Evolutionary conservation across 2,329 filamentous ascomycete species (phyloP).

Genomic region (Cryoendolithus antarcticus): DNA sequence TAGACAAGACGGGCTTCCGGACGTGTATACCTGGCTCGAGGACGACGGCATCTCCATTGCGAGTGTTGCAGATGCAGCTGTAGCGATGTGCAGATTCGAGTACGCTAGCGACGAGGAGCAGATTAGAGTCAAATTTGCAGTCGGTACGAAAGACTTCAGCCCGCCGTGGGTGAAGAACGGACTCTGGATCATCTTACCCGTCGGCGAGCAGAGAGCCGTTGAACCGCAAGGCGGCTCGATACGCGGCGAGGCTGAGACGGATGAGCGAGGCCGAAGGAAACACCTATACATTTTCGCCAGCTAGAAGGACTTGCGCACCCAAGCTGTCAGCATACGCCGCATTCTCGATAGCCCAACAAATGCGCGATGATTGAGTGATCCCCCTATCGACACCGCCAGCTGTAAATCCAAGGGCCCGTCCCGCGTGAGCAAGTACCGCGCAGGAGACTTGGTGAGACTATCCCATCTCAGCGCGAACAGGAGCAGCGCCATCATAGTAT

Average conservation of each 20-base stretch:
- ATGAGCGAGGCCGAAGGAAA: no score
- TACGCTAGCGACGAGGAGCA: constrained; percentile 35
- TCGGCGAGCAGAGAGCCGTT: constrained; percentile 36
- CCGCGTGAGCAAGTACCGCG: no score
- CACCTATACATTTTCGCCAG: no score
- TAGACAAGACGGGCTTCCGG: constrained; percentile 20
- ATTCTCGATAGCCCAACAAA: no score
- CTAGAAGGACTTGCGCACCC: no score
- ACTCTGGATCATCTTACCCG: constrained; percentile 38
- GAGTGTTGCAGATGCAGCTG: constrained; percentile 16
- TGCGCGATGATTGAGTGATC: no score
- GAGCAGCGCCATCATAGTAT: constrained; percentile 17
- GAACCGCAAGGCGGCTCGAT: not conserved
- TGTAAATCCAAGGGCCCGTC: no score
- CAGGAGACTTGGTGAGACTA: no score
- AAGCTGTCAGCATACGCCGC: no score
- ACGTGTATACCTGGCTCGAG: constrained; percentile 40
- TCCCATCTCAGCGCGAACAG: constrained; percentile 11
- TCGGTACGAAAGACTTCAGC: constrained; percentile 30
- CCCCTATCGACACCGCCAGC: no score
- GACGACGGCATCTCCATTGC: constrained; percentile 43
- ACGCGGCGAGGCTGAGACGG: no score
- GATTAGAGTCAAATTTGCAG: constrained; percentile 31
- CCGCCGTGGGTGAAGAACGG: constrained; percentile 36
- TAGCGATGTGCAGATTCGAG: constrained; percentile 31